Evolutionary conservation across 352 stramenopile genomes (phyloP).

Genomic region (Thalassiosira ordinaria): DNA sequence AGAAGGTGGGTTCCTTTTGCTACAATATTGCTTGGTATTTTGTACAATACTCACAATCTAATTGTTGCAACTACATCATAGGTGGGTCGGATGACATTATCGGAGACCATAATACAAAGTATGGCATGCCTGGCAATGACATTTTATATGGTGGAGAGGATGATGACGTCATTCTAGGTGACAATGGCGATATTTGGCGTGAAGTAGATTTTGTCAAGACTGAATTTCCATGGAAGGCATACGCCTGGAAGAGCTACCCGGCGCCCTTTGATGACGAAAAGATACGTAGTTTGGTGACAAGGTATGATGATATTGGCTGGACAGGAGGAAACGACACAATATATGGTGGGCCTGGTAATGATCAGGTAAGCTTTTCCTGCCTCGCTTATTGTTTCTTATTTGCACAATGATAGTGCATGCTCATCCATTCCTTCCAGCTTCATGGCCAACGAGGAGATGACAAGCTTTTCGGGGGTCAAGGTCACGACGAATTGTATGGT

Average conservation of each 20-base stretch:
- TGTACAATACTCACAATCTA: too few relatives aligned
- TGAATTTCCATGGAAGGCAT: slow-evolving; percentile 9
- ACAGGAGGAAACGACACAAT: slow-evolving; percentile 41
- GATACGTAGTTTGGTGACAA: slow-evolving; percentile 25
- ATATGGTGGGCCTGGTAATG: slow-evolving; percentile 32
- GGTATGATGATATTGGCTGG: slow-evolving; percentile 52
- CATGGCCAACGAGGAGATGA: too few relatives aligned
- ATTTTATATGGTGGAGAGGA: slow-evolving; percentile 24
- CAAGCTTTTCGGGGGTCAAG: too few relatives aligned
- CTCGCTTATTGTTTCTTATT: too few relatives aligned
- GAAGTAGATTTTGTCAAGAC: slow-evolving; percentile 6
- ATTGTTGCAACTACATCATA: too few relatives aligned
- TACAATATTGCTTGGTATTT: too few relatives aligned
- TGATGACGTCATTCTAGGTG: slow-evolving; percentile 46
- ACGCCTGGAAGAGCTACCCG: slow-evolving; percentile 37
- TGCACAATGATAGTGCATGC: too few relatives aligned
- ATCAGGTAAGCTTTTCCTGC: too few relatives aligned
- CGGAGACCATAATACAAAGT: slow-evolving; percentile 42
- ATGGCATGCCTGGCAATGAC: slow-evolving; percentile 38
- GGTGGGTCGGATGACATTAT: too few relatives aligned
- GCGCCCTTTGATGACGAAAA: slow-evolving; percentile 46
- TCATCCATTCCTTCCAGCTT: too few relatives aligned
- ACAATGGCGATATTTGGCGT: slow-evolving; percentile 53
- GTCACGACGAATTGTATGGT: too few relatives aligned
- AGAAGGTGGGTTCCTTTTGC: slow-evolving; percentile 20